Percentiles rank a stretch among this genome's conserved stretches.
Conservation (phyloP, 192 early-diverging fungal genomes). For the Globomyces pollinis-pini region DNA sequence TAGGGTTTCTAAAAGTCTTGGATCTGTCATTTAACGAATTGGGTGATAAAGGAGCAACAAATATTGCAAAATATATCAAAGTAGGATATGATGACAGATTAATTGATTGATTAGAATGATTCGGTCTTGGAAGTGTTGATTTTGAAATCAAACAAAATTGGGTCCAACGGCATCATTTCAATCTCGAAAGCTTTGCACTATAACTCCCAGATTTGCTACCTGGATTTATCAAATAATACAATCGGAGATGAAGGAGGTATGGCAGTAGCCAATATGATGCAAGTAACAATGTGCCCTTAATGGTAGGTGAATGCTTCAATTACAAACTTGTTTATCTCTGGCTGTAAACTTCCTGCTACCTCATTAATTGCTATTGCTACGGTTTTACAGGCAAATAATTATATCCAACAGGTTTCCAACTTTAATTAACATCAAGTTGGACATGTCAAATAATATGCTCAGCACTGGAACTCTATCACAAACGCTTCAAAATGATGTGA, state of each 20-base stretch:
- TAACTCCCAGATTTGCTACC: conserved; percentile 22
- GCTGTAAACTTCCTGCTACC: conserved; percentile 17
- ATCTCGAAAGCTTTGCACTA: conserved; percentile 26
- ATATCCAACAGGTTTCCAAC: conserved; percentile 13
- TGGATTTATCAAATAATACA: conserved; percentile 30
- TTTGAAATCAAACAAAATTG: conserved; percentile 32
- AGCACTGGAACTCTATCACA: conserved; percentile 22
- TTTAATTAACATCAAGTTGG: no score
- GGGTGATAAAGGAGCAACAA: conserved; percentile 30
- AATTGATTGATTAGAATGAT: conserved; percentile 32
- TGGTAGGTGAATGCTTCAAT: conserved; percentile 6
- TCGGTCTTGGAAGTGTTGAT: conserved; percentile 21
- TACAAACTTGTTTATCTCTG: conserved; percentile 12
- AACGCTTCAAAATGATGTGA: conserved; percentile 26
- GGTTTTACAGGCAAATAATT: conserved; percentile 32
- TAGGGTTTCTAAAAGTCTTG: conserved; percentile 24
- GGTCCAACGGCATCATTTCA: conserved; percentile 15
- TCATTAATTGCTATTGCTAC: conserved; percentile 35
- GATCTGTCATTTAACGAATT: conserved; percentile 43
- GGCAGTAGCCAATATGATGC: conserved; percentile 36
- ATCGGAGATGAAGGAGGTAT: conserved; percentile 34
- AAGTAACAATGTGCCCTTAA: conserved; percentile 15
- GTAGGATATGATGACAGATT: conserved; percentile 14
- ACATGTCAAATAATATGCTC: conserved; percentile 32
- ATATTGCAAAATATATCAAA: conserved; percentile 34